Evolutionary conservation across 2,329 filamentous ascomycete species (phyloP), one percentile per base, ranked within the genome.

Genomic region (Xylaria sp.): DNA sequence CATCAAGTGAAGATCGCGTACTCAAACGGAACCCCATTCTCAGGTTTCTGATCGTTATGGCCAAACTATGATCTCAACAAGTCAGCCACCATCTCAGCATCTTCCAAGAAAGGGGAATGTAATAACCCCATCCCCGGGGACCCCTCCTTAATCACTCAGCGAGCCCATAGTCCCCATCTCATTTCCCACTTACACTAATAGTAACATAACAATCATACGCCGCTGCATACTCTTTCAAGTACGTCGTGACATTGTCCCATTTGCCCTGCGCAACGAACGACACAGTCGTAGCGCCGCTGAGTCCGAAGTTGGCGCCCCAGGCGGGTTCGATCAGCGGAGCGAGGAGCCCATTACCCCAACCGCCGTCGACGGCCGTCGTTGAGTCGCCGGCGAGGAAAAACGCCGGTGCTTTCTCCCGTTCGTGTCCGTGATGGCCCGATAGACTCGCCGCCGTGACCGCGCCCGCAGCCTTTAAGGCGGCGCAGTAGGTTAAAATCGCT

Each of bases 301-400:
- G 83, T 2, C 84, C 89, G 43, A 84, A 82, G 73, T 91, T 90
- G 39, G 82, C 77, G 1, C 88, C 89, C 43, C 79, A 79, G 0
- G 87, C 87, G 0, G 83, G 83, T 1, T 74, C 68, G 7, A 79
- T 78, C 0, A 91, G 80, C 0, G 83, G 85, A 0, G 82, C 81
- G 8, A 90, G 79, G 71, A 90, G 87, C 0, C 86, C 88, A 69
- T 89, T 80, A n/a, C 88, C 88, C 88, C 88, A 90, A 28, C 87
- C 85, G 23, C 84, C 85, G 33, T 80, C 75, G 2, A 77, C 65
- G 0, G 84, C 84, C 3, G 84, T 86, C 0, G 85, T 86, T 2
- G 83, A 85, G 73, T 87, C 85, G 5, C 85, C 85, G 0, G 83
- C 83, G 1, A 86, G 78, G 62, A 86, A 76, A 70, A 86, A 86